Evolutionary conservation across 2,329 filamentous ascomycete species (phyloP).

Genomic region (Claviceps humidiphila): DNA sequence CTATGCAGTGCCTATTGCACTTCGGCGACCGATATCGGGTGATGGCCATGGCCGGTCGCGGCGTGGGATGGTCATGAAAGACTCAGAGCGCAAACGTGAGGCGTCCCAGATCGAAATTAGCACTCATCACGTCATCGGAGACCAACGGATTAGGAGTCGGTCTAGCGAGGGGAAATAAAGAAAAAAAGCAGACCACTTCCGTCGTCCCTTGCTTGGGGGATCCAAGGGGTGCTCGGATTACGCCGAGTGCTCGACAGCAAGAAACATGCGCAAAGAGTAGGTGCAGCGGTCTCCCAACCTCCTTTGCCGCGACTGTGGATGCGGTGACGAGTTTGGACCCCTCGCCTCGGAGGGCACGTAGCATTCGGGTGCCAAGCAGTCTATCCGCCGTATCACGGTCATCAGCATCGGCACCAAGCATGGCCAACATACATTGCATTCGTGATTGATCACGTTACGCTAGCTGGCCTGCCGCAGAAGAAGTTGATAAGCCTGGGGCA

Average conservation of each 20-base stretch:
- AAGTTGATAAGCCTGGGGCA: too few relatives aligned
- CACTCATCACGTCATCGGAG: background rate
- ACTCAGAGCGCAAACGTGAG: too few relatives aligned
- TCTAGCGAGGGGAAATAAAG: background rate
- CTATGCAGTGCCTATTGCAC: background rate
- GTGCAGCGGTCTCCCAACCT: too few relatives aligned
- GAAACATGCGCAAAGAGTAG: background rate
- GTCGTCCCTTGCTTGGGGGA: background rate
- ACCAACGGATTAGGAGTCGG: background rate
- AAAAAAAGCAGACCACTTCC: background rate
- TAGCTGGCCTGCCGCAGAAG: too few relatives aligned
- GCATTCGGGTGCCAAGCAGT: background rate
- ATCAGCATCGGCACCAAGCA: background rate
- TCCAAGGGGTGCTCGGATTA: background rate
- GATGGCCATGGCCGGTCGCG: background rate
- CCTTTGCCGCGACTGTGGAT: too few relatives aligned
- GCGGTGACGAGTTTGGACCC: too few relatives aligned
- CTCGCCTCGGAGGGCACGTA: too few relatives aligned
- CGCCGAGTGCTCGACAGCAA: background rate
- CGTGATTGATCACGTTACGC: too few relatives aligned
- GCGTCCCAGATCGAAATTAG: too few relatives aligned
- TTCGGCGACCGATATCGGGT: background rate
- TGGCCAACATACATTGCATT: too few relatives aligned
- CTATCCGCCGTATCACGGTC: background rate
- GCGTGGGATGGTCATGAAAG: background rate